These are phyloP conservation scores for Kwoniella sp. DNA, from an alignment of 768 basidiomycete species.

Conservation along the genomic window DNA sequence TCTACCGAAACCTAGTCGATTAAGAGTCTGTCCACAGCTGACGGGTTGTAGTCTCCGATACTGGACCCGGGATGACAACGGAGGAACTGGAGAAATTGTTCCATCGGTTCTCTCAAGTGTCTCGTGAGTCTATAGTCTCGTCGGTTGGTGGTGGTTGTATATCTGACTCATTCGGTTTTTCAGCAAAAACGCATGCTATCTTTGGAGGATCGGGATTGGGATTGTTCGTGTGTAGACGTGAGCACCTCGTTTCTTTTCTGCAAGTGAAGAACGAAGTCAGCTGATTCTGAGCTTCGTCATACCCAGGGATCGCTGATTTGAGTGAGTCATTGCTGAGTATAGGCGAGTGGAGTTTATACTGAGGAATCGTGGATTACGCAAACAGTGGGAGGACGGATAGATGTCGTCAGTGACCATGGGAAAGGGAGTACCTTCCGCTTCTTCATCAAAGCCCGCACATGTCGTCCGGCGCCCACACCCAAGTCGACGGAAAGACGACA, in stretches of 20 bases:
- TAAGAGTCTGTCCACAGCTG: background rate
- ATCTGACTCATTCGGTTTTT: too few species aligned
- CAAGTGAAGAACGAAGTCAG: background rate
- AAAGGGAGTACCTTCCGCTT: slow-evolving; percentile 58
- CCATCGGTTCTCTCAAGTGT: slow-evolving; percentile 57
- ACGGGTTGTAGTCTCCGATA: slow-evolving; percentile 37
- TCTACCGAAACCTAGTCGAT: background rate
- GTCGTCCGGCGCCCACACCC: background rate
- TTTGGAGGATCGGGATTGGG: slow-evolving; percentile 56
- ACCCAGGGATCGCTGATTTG: slow-evolving; percentile 41
- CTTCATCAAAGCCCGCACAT: slow-evolving; percentile 49
- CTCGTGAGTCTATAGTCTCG: slow-evolving; percentile 38
- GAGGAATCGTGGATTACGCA: background rate
- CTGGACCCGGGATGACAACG: slow-evolving; percentile 56
- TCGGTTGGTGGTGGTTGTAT: too few species aligned
- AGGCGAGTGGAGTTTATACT: background rate
- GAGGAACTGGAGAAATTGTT: slow-evolving; percentile 57
- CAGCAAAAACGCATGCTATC: slow-evolving; percentile 46
- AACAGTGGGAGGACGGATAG: slow-evolving; percentile 56
- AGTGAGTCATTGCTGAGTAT: slow-evolving; percentile 2
- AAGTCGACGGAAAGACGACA: background rate
- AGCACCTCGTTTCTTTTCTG: slow-evolving; percentile 16
- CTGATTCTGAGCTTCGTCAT: background rate
- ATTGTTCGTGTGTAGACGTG: slow-evolving; percentile 57
- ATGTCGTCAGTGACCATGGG: slow-evolving; percentile 56